Base-by-base conservation (phyloP, 345 rosid genomes). In the Heritiera littoralis region DNA sequence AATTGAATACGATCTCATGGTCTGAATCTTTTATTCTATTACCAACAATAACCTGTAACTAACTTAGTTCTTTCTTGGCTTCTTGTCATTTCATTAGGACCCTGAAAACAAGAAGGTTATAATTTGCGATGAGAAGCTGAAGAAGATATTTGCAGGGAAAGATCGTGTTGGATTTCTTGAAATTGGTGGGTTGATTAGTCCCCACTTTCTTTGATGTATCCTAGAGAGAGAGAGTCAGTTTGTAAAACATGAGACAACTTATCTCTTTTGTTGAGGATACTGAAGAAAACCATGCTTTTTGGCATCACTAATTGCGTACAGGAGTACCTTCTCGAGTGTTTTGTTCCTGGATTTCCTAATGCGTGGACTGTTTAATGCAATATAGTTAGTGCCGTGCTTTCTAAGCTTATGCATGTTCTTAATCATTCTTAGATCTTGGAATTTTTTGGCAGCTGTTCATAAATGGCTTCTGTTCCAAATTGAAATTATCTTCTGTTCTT, bases 51-150 rank as follows among this genome's bases (percentile, higher is more conserved):
- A 32, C 75, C 43, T 30, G 38, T 10, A 77, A 38, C n/a, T 81
- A 58, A 75, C 59, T 71, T 70, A 52, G 10, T 66, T 52, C 2
- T 69, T 61, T 54, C 43, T 54, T 68, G 78, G 61, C 77, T 48
- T 46, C 64, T 18, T 64, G 74, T 43, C 56, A 23, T 56, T 81
- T 72, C 72, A 67, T 4, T 67, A 96, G 99, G 97, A 96, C 77
- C 99, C 97, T 5, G 77, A 87, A 54, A 78, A 96, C 92, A 96
- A 92, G 91, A 94, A 84, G 90, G 65, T 88, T 75, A 90, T 96
- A 68, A 41, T 90, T 17, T 94, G 98, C 49, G 97, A 96, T 45
- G 98, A 96, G 87, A 96, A 94, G 89, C 88, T 96, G 88, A 96
- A 96, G 97, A 96, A 89, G 90, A 89, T 96, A 74, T 92, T 96